Evolutionary conservation across 257 asterid genomes (phyloP), one percentile per base, ranked within the genome.

Genomic region (Jacaranda mimosifolia): DNA sequence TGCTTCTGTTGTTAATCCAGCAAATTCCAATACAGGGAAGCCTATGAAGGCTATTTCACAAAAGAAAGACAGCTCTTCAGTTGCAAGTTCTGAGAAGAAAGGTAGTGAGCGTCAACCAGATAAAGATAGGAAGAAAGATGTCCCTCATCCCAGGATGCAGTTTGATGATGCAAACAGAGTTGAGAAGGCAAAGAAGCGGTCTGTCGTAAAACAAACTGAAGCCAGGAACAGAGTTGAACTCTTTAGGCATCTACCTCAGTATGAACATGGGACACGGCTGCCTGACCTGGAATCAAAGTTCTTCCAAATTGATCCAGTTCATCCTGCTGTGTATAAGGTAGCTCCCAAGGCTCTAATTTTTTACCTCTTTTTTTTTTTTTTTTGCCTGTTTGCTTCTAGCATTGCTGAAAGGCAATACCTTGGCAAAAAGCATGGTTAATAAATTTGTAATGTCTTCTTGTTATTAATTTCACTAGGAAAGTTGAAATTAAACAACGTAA

Each of bases 131-230:
- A 94, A 92, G 87, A 94, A 94, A 84, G 97, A 92, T 60, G 90
- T 83, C 71, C 98, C 96, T 72, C 91, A 89, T 85, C 98, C 98
- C 5, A 88, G 97, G 52, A 86, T 94, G 97, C 98, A 94, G 86
- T 94, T 94, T 82, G 98, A 94, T 72, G 98, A 94, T 77, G 82
- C 86, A 71, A 87, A 71, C 74, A 90, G 94, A 68, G 97, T 94
- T 79, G 97, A 91, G 74, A 94, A 94, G 89, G 97, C 97, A 59
- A 94, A 90, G 86, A 94, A 90, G 84, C 90, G 97, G 21, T 85
- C 97, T 4, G 92, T 91, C 4, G 90, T 93, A 35, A 91, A 90
- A 80, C 96, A 91, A 88, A 89, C 88, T 67, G 96, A 90, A 82
- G 94, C 90, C 48, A 89, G 80, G 85, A 91, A 85, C 82, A 84